phyloP scores from a whole-genome alignment of 129 eudicot genomes.

The Dittrichia graveolens region DNA sequence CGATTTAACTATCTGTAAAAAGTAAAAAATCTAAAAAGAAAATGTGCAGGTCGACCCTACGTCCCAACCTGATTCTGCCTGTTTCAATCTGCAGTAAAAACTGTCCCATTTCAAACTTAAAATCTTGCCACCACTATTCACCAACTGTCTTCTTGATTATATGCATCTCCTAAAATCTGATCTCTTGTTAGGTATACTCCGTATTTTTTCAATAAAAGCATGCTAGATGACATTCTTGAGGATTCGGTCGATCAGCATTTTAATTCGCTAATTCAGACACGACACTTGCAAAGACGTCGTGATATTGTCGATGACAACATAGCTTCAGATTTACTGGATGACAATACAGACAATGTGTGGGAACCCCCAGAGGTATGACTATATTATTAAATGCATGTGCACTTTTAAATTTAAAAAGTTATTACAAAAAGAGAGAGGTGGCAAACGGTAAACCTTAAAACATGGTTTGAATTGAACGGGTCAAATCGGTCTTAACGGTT shows the following conservation, averaged over 20 bases:
- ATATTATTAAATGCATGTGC: background rate
- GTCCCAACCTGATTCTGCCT: too few species aligned
- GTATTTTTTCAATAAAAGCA: slow-evolving; percentile 81
- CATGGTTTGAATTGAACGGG: background rate
- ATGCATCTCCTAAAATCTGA: background rate
- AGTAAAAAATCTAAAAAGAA: too few species aligned
- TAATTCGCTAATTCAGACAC: slow-evolving; percentile 63
- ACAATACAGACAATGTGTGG: slow-evolving; percentile 75
- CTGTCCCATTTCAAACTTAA: too few species aligned
- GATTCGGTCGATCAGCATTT: slow-evolving; percentile 93
- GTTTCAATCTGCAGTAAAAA: too few species aligned
- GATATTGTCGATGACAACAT: slow-evolving; percentile 73
- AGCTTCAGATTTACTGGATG: slow-evolving; percentile 67
- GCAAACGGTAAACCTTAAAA: too few species aligned
- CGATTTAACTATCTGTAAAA: too few species aligned
- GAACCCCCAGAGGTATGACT: slow-evolving; percentile 85
- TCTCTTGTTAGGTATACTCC: slow-evolving; percentile 79
- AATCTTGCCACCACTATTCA: background rate
- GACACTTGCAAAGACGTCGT: slow-evolving; percentile 69
- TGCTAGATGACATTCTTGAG: slow-evolving; percentile 89
- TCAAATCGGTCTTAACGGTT: background rate
- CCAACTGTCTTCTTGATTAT: background rate
- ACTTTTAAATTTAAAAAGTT: background rate
- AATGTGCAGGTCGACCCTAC: too few species aligned
- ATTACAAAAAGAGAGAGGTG: background rate